Base-by-base conservation (phyloP, 768 basidiomycete species). In the Guyanaporus albipodus region DNA sequence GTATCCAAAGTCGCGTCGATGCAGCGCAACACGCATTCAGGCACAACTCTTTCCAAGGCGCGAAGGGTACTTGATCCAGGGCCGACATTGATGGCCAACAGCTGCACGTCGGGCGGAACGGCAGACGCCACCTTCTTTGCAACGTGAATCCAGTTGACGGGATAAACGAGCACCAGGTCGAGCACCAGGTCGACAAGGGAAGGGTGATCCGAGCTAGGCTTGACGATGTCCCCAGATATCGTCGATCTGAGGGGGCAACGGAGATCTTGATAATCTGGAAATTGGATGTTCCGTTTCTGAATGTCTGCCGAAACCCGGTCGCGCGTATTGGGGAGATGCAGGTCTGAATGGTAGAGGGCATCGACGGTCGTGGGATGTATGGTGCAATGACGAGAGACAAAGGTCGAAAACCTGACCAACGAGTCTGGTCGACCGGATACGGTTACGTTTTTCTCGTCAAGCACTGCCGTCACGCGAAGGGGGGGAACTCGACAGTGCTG, bases 341-440 rank as follows among this genome's bases (percentile, higher is more conserved):
- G 32, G 11, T 29, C 37, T n/a, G 64, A 71, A 57, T 85, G 83
- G 53, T 85, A 85, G 0, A 82, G 69, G 0, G 75, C 68, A 38
- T 74, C 67, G 32, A 83, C 58, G 2, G 69, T 69, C 1, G 77
- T 77, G 38, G 71, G 61, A 48, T 73, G 74, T 0, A 74, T 61
- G 2, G 65, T 52, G 18, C 68, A 67, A 17, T 56, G 59, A 4
- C 64, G 52, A 18, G 71, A 67, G 33, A 78, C 52, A 7, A 55
- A 65, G 14, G 54, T 52, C 7, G 70, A 63, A 57, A 83, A 82
- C 21, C 58, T 57, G 7, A 63, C 57, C 24, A 85, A 63, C 37
- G 72, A 42, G 49, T 78, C 73, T 3, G 82, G 82, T 39, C 67
- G 72, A 19, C 82, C 83, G 3, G 82, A 84, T 39, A 83, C 64